Percentiles rank a stretch among this genome's conserved stretches.
Evolutionary conservation across 2,329 filamentous ascomycete genomes (phyloP).

Genomic region (Cercospora brassicicola): DNA sequence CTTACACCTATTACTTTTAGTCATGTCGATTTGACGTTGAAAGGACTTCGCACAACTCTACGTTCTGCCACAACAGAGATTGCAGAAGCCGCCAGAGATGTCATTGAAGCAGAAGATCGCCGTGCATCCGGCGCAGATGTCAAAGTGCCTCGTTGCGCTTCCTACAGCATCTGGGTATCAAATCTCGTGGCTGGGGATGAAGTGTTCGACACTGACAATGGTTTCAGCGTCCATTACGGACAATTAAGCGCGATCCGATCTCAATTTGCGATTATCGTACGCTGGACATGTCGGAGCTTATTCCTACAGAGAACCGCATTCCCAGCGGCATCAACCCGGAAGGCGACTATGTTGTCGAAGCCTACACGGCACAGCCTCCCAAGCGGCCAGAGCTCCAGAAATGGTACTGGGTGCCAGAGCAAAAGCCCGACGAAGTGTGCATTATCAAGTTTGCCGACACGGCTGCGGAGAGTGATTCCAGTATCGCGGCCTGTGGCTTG

Average conservation of each 20-base stretch:
- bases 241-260: constrained; percentile 26
- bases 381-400: constrained; percentile 16
- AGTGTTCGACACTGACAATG: neutral
- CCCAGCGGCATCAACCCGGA: constrained; percentile 16
- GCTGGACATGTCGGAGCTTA: constrained; percentile 19
- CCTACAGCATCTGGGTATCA: constrained; percentile 25
- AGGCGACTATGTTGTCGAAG: constrained; percentile 24
- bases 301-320: constrained; percentile 21
- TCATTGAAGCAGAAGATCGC: constrained; percentile 21
- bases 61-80: constrained; percentile 17
- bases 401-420: constrained; percentile 27
- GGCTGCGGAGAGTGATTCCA: constrained; percentile 11
- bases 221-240: constrained; percentile 20
- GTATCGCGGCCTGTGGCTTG: constrained; percentile 19
- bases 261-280: constrained; percentile 23
- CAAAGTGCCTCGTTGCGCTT: constrained; percentile 20
- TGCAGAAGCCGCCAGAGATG: constrained; percentile 6
- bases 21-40: constrained; percentile 22
- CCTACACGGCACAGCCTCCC: constrained; percentile 17
- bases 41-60: constrained; percentile 16
- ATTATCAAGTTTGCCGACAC: constrained; percentile 27
- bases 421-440: constrained; percentile 23
- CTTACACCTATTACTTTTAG: too few relatives aligned
- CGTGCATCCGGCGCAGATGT: constrained; percentile 18
- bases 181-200: too few relatives aligned